Evolutionary conservation across 306 rosid species (phyloP).

Genomic region (Carpinus viminea): DNA sequence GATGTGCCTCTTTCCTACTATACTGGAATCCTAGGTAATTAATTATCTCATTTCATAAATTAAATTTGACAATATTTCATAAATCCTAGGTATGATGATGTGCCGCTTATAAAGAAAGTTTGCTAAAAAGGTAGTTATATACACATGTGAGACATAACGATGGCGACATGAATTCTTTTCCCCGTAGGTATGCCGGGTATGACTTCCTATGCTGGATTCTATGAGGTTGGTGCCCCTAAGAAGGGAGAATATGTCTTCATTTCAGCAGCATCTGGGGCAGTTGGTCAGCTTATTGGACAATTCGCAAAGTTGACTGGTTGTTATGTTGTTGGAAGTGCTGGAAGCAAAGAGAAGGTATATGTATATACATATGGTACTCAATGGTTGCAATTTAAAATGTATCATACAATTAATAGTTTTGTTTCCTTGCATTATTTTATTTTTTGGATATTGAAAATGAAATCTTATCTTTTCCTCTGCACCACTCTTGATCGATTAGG

Average conservation of each 20-base stretch:
- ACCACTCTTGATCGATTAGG: not conserved
- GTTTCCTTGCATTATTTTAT: not conserved
- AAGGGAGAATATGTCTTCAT: conserved; percentile 24
- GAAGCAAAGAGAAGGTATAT: conserved; percentile 3
- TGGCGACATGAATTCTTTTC: too few species aligned
- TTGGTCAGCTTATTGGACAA: conserved; percentile 19
- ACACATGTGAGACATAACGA: too few species aligned
- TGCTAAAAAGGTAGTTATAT: too few species aligned
- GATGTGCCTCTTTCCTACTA: conserved; percentile 53
- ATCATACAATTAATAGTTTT: not conserved
- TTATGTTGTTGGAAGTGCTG: conserved; percentile 9
- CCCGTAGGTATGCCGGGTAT: not conserved
- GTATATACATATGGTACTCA: not conserved
- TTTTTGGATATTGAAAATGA: not conserved
- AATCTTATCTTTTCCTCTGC: not conserved
- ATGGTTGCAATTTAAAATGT: too few species aligned
- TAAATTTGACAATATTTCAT: too few species aligned
- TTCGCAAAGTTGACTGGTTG: conserved; percentile 1
- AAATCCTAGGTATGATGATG: too few species aligned
- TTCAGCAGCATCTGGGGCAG: conserved; percentile 21
- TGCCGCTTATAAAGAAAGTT: too few species aligned
- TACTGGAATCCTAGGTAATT: conserved; percentile 31
- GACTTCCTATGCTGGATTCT: conserved; percentile 15
- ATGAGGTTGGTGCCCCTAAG: conserved; percentile 9
- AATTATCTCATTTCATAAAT: too few species aligned